phyloP scores from a whole-genome alignment of 441 rosid species.

The Adansonia madagascariensis region DNA sequence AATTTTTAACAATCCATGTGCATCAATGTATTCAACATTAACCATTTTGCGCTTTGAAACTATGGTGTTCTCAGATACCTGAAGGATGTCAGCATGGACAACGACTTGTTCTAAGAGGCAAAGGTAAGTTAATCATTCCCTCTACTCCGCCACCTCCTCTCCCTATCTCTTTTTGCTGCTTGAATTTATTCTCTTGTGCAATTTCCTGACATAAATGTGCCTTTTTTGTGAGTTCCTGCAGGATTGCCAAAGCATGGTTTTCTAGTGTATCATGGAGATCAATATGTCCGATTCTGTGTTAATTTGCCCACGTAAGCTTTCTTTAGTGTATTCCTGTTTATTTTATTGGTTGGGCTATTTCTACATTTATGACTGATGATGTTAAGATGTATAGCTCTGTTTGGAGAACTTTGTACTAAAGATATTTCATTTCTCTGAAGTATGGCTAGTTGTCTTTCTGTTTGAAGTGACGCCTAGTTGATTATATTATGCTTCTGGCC shows the following conservation, averaged over 20 bases:
- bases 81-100: slow-evolving; percentile 87
- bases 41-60: no score
- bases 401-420: slow-evolving; percentile 15
- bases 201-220: no score
- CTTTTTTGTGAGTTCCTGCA: no score
- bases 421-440: background rate
- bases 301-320: slow-evolving; percentile 73
- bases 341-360: background rate
- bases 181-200: no score
- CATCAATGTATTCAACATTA: background rate
- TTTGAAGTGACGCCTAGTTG: background rate
- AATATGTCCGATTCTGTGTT: slow-evolving; percentile 77
- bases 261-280: slow-evolving; percentile 74
- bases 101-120: slow-evolving; percentile 66
- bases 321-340: background rate
- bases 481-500: background rate
- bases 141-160: no score
- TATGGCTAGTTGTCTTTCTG: background rate
- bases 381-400: background rate
- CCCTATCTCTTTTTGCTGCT: no score
- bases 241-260: slow-evolving; percentile 26
- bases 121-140: no score
- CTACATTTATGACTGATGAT: background rate
- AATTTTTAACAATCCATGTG: background rate
- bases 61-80: no score